Evolutionary conservation across 192 early-diverging fungal genomes (phyloP).

Genomic region (Allomyces macrogynus): DNA sequence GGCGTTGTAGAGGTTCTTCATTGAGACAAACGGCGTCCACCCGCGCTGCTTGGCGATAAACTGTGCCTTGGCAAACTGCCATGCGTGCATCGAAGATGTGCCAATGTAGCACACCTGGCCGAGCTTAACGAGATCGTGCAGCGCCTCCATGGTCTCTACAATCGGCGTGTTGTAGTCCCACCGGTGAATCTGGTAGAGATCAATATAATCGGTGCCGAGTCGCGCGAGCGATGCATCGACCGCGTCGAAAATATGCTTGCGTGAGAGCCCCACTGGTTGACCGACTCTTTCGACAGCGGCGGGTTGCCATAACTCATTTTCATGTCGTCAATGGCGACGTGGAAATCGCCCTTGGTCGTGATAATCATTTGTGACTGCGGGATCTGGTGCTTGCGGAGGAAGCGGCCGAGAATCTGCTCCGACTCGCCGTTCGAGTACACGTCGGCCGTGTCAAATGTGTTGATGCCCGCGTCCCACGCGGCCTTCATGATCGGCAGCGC

Average conservation of each 20-base stretch:
- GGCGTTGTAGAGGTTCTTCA: slow-evolving; percentile 24
- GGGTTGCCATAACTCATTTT: slow-evolving; percentile 2
- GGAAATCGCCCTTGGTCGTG: slow-evolving; percentile 13
- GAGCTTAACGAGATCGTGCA: slow-evolving; percentile 38
- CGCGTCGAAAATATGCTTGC: slow-evolving; percentile 11
- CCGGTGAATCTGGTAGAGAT: slow-evolving; percentile 28
- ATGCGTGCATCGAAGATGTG: slow-evolving; percentile 15
- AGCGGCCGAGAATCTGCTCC: slow-evolving; percentile 15
- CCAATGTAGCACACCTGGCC: slow-evolving; percentile 44
- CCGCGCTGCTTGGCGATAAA: slow-evolving; percentile 22
- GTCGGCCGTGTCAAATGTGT: slow-evolving; percentile 11
- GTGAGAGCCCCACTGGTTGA: slow-evolving; percentile 10
- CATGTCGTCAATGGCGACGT: background rate
- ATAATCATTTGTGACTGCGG: slow-evolving; percentile 11
- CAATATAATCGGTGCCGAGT: slow-evolving; percentile 20
- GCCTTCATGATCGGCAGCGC: slow-evolving; percentile 2
- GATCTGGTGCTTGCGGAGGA: slow-evolving; percentile 14
- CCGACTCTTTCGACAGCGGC: background rate
- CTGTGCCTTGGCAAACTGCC: slow-evolving; percentile 31
- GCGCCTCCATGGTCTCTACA: slow-evolving; percentile 46
- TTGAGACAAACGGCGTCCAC: slow-evolving; percentile 24
- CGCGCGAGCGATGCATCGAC: slow-evolving; percentile 11
- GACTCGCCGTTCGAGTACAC: slow-evolving; percentile 15
- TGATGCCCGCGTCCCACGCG: slow-evolving; percentile 13
- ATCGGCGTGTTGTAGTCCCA: slow-evolving; percentile 29